Evolutionary conservation across 202 grass and related monocot species (phyloP).

Genomic region (Schoenoplectus tabernaemontani): DNA sequence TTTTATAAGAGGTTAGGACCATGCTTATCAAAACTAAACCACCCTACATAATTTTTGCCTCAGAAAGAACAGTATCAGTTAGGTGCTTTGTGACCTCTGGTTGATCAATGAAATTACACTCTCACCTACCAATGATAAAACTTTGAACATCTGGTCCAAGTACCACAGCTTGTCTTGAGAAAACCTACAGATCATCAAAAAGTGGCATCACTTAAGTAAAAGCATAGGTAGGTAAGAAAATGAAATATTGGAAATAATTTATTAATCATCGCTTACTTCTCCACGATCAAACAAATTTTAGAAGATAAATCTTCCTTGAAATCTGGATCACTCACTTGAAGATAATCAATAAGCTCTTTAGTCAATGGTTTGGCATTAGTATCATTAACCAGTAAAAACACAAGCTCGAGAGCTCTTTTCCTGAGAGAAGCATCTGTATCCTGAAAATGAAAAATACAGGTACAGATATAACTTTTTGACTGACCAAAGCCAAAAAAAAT

Average conservation of each 20-base stretch:
- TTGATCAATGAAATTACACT: conserved; percentile 21
- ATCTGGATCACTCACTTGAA: conserved; percentile 92
- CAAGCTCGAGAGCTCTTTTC: conserved; percentile 94
- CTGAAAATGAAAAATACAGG: conserved; percentile 40
- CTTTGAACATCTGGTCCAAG: conserved; percentile 96
- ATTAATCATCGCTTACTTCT: conserved; percentile 68
- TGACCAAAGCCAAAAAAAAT: conserved; percentile 11
- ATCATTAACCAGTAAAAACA: conserved; percentile 89
- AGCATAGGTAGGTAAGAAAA: not conserved
- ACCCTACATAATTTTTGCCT: not conserved
- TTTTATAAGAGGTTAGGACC: not conserved
- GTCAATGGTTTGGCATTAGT: conserved; percentile 86
- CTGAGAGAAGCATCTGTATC: conserved; percentile 99
- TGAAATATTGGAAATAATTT: conserved; percentile 7
- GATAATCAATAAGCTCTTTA: conserved; percentile 96
- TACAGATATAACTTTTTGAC: conserved; percentile 20
- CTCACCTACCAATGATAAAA: conserved; percentile 80
- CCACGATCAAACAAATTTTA: conserved; percentile 91
- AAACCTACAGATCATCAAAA: conserved; percentile 55
- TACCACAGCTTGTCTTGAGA: conserved; percentile 96
- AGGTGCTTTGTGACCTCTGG: not conserved
- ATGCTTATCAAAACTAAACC: not conserved
- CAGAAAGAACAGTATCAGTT: conserved; percentile 1
- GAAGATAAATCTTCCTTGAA: conserved; percentile 93
- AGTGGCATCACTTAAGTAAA: conserved; percentile 15